Evolutionary conservation across 352 stramenopile species (phyloP).

Genomic region (Thalassiosira sp.): DNA sequence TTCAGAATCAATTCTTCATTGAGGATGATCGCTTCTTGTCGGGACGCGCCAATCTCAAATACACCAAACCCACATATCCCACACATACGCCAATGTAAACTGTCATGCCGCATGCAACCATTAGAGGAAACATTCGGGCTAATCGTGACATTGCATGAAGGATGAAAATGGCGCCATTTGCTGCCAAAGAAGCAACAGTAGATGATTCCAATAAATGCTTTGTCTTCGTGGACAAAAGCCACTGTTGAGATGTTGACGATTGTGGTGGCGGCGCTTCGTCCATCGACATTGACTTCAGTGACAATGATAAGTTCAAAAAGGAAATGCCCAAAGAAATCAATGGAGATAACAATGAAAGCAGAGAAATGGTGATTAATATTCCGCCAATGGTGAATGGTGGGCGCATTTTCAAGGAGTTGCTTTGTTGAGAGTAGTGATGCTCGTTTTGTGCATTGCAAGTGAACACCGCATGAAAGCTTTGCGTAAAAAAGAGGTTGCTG

Average conservation of each 20-base stretch:
- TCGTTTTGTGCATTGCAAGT: too few species aligned
- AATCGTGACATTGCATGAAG: not conserved
- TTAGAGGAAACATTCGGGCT: constrained; percentile 9
- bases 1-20: not conserved
- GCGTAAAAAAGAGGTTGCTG: too few species aligned
- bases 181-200: too few species aligned
- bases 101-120: constrained; percentile 28
- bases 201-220: too few species aligned
- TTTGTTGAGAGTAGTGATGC: too few species aligned
- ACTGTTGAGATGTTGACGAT: too few species aligned
- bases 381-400: constrained; percentile 20
- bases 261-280: not conserved
- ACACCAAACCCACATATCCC: constrained; percentile 33
- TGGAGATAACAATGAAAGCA: constrained; percentile 22
- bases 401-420: too few species aligned
- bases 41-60: constrained; percentile 18
- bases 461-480: too few species aligned
- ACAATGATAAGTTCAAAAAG: constrained; percentile 18
- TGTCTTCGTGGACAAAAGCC: too few species aligned
- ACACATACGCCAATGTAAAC: constrained; percentile 21
- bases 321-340: constrained; percentile 10
- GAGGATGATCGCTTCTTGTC: not conserved
- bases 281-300: constrained; percentile 2
- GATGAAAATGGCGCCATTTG: not conserved
- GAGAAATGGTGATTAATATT: constrained; percentile 5